Base-by-base conservation (phyloP, 805 yeast species). In the Zygotorulaspora danielsina region DNA sequence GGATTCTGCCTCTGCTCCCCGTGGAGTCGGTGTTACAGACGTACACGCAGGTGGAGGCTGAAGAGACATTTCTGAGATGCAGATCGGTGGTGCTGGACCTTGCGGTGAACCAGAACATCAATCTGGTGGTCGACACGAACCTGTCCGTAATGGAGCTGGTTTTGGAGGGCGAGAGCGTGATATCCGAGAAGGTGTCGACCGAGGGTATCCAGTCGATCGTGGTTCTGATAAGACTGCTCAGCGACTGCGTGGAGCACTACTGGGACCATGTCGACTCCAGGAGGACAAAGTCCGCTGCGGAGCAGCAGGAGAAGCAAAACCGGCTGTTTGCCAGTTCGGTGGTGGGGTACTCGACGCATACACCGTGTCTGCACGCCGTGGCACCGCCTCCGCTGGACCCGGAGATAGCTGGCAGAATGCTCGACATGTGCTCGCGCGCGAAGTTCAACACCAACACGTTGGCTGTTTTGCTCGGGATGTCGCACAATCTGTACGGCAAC, bases 191-290 rank as follows among this genome's bases (percentile, higher is more conserved):
- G 16, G 22, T 45, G n/a, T 24, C 44, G 2, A 41, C 37, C 1
- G 53, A 51, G 3, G 43, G 46, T 8, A 36, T 53, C 6, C 57
- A 55, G 31, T 57, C 62, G 8, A 51, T 55, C 1, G 19, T 65
- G 16, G 54, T 70, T 1, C 36, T 72, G 7, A 38, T 70, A 8
- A 54, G 70, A 35, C 54, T 75, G 19, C 42, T 73, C 15, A 62
- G 71, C 8, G 71, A 67, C 42, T 48, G 65, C n/a, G 45, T 63
- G 28, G 72, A 69, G 42, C 51, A 56, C 18, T 61, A 58, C 38
- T 70, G 74, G 74, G 65, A 61, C 24, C 22, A 47, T 16, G 22
- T 39, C 3, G 53, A 61, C 26, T 29, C 39, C 13, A 21, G 20
- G 17, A 28, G 18, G 32, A 13, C 24, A 15, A 16, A 39, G 11